Evolutionary conservation across 345 rosid genomes (phyloP).

Genomic region (Arabis alpina): DNA sequence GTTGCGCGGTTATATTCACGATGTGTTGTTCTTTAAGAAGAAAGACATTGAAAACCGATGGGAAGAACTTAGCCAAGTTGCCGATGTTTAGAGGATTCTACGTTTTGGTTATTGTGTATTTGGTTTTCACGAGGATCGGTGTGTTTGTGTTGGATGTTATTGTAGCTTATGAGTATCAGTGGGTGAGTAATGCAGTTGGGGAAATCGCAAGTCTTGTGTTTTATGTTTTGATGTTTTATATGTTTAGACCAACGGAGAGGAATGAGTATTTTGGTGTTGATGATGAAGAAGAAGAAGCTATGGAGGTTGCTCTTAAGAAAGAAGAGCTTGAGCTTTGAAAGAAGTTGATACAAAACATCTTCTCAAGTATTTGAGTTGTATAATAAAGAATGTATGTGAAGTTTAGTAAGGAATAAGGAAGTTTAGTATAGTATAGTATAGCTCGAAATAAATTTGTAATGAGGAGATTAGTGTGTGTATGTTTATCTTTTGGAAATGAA

Average conservation of each 20-base stretch:
- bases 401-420: background rate
- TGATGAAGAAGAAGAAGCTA: slow-evolving; percentile 72
- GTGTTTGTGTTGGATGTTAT: slow-evolving; percentile 64
- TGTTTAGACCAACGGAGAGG: slow-evolving; percentile 82
- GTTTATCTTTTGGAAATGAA: background rate
- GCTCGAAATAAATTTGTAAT: background rate
- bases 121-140: slow-evolving; percentile 76
- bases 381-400: background rate
- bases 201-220: slow-evolving; percentile 70
- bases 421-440: no score
- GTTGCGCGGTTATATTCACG: slow-evolving; percentile 73
- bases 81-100: slow-evolving; percentile 74
- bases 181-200: slow-evolving; percentile 78
- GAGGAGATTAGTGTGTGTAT: background rate
- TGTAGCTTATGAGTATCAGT: slow-evolving; percentile 67
- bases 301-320: background rate
- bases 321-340: slow-evolving; percentile 61
- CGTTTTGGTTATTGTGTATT: slow-evolving; percentile 71
- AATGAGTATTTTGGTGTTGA: slow-evolving; percentile 70
- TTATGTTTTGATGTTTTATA: slow-evolving; percentile 66
- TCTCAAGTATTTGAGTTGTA: background rate
- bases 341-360: slow-evolving; percentile 53
- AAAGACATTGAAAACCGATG: slow-evolving; percentile 66
- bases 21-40: slow-evolving; percentile 55
- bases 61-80: slow-evolving; percentile 63